These are phyloP conservation scores for Trypanosoma lewisi DNA, from an alignment of 208 protist genomes.

Conservation along the genomic window DNA sequence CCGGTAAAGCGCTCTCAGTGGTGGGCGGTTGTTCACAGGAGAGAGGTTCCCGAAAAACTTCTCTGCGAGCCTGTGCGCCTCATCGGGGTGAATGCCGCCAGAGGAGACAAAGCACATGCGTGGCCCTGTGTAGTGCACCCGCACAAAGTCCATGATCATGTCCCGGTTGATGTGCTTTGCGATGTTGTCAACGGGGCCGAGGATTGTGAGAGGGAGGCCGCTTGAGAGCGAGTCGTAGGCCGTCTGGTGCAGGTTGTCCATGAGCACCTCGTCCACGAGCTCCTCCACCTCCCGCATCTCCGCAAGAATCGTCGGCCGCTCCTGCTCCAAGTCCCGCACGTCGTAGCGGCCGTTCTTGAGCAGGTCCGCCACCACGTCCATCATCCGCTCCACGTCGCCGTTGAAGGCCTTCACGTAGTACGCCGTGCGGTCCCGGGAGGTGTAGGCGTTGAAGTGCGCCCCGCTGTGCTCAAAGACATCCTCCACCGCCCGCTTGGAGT, in stretches of 20 bases:
- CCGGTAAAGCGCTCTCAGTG: slow-evolving; percentile 51
- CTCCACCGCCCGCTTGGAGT: slow-evolving; percentile 92
- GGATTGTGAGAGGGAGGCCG: slow-evolving; percentile 95
- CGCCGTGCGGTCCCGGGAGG: slow-evolving; percentile 95
- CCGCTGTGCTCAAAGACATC: slow-evolving; percentile 96
- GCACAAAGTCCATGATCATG: slow-evolving; percentile 91
- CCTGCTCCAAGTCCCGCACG: slow-evolving; percentile 86
- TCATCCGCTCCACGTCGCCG: slow-evolving; percentile 89
- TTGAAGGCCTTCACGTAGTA: slow-evolving; percentile 97
- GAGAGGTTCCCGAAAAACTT: slow-evolving; percentile 88
- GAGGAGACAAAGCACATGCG: slow-evolving; percentile 96
- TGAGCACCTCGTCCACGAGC: slow-evolving; percentile 94
- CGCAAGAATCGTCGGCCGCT: slow-evolving; percentile 94
- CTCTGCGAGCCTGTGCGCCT: slow-evolving; percentile 89
- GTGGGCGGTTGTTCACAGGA: slow-evolving; percentile 56
- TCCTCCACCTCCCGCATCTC: slow-evolving; percentile 97
- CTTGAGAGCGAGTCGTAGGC: slow-evolving; percentile 91
- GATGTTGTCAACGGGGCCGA: slow-evolving; percentile 98
- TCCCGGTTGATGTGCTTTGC: slow-evolving; percentile 80
- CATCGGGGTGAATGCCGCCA: slow-evolving; percentile 94
- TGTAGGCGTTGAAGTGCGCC: slow-evolving; percentile 98
- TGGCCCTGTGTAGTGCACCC: slow-evolving; percentile 96
- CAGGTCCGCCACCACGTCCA: slow-evolving; percentile 97
- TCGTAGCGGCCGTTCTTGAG: slow-evolving; percentile 92
- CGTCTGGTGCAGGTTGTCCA: slow-evolving; percentile 96